phyloP scores from a whole-genome alignment of 1,139 yeast species.

The Blastobotrys indianensis region DNA sequence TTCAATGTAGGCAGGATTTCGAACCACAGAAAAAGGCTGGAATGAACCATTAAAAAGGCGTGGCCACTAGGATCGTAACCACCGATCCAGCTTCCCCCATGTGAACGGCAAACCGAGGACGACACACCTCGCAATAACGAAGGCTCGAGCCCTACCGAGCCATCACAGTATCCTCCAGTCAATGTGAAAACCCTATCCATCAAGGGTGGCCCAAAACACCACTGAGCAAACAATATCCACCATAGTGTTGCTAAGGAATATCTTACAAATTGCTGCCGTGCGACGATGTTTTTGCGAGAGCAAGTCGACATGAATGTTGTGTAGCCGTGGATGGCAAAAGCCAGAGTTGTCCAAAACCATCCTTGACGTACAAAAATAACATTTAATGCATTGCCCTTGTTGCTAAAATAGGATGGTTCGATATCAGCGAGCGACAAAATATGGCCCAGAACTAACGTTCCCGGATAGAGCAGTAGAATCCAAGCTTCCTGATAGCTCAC shows the following conservation, averaged over 20 bases:
- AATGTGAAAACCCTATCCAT: slow-evolving; percentile 78
- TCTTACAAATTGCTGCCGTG: slow-evolving; percentile 20
- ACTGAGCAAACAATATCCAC: slow-evolving; percentile 83
- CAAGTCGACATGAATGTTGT: not conserved
- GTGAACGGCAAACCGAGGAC: slow-evolving; percentile 52
- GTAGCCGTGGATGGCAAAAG: slow-evolving; percentile 26
- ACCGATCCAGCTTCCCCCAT: slow-evolving; percentile 75
- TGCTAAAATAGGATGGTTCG: slow-evolving; percentile 42
- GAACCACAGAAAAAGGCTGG: slow-evolving; percentile 62
- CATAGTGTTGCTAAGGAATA: slow-evolving; percentile 56
- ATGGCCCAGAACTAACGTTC: slow-evolving; percentile 29
- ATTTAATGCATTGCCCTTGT: slow-evolving; percentile 63
- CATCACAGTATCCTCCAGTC: slow-evolving; percentile 77
- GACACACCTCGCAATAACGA: slow-evolving; percentile 17
- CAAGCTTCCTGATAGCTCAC: slow-evolving; percentile 17
- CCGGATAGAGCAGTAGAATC: slow-evolving; percentile 28
- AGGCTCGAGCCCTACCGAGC: slow-evolving; percentile 14
- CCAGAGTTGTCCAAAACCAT: slow-evolving; percentile 84
- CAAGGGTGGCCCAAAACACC: slow-evolving; percentile 82
- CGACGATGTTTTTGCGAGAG: not conserved
- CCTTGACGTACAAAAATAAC: slow-evolving; percentile 75
- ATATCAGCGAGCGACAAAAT: slow-evolving; percentile 22
- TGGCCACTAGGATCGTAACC: slow-evolving; percentile 98
- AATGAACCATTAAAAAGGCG: slow-evolving; percentile 69
- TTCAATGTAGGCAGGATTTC: slow-evolving; percentile 46